phyloP scores from a whole-genome alignment of 179 eudicot species.

The Beta corolliflora region DNA sequence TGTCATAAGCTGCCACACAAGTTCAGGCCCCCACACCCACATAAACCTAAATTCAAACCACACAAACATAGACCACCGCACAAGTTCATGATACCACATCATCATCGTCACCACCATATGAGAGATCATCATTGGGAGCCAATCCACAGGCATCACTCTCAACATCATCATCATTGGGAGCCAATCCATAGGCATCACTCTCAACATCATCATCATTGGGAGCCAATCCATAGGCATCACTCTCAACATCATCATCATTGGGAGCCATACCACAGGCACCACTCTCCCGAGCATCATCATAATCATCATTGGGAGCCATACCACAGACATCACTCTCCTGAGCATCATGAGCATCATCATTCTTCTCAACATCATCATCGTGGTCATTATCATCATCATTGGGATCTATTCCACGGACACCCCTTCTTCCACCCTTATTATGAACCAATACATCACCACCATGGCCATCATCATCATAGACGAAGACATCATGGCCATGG shows the following conservation, averaged over 20 bases:
- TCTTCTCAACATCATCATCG: neutral
- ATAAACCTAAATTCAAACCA: constrained; percentile 7
- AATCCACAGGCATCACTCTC: neutral
- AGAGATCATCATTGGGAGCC: constrained; percentile 13
- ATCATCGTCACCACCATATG: constrained; percentile 12
- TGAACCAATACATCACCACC: constrained; percentile 15
- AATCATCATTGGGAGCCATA: constrained; percentile 10
- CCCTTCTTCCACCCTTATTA: neutral
- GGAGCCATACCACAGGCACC: constrained; percentile 13
- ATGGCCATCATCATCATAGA: constrained; percentile 20
- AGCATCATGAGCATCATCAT: constrained; percentile 19
- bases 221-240: neutral
- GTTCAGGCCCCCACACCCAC: constrained; percentile 24
- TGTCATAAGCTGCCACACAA: constrained; percentile 34
- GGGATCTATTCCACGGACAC: neutral
- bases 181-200: neutral
- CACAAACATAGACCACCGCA: constrained; percentile 11
- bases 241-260: neutral
- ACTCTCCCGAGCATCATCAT: constrained; percentile 7
- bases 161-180: constrained; percentile 1
- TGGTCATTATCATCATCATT: constrained; percentile 18
- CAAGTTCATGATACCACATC: constrained; percentile 21
- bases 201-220: neutral
- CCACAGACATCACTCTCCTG: constrained; percentile 16
- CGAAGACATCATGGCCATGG: constrained; percentile 10